A percentile compares a stretch with the other conserved stretches of the same genome.
Evolutionary conservation across 371 early-diverging fungal genomes (phyloP).

Genomic region (Mycotypha africana): DNA sequence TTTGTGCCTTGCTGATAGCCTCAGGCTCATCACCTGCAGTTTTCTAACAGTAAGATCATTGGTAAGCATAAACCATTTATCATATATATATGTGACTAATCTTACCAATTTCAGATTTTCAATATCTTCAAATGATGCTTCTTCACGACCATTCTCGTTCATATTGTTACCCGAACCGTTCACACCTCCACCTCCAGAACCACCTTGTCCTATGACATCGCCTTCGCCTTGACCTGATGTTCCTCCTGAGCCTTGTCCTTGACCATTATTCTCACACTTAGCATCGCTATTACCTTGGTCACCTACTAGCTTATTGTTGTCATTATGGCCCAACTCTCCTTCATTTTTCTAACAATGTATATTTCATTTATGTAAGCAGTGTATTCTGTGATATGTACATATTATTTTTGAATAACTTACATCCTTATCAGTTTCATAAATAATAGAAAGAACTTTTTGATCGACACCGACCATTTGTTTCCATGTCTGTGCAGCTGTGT

Average conservation of each 20-base stretch:
- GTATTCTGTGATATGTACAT: too few relatives aligned
- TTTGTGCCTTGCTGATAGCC: conserved; percentile 54
- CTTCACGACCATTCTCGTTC: conserved; percentile 55
- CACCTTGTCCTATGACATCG: conserved; percentile 24
- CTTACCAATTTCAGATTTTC: conserved; percentile 55
- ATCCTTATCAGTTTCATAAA: conserved; percentile 57
- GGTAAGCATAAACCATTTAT: not conserved
- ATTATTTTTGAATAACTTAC: too few relatives aligned
- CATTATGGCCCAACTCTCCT: conserved; percentile 18
- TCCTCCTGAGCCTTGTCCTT: conserved; percentile 23
- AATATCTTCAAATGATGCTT: conserved; percentile 64
- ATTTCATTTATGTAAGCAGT: too few relatives aligned
- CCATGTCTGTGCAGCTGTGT: conserved; percentile 65
- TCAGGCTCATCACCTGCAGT: conserved; percentile 41
- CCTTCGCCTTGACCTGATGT: conserved; percentile 24
- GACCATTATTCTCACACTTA: conserved; percentile 23
- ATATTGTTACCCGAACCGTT: conserved; percentile 40
- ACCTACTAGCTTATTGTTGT: conserved; percentile 35
- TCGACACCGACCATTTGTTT: conserved; percentile 73
- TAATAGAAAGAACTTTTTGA: conserved; percentile 52
- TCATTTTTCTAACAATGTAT: conserved; percentile 4
- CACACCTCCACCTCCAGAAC: conserved; percentile 28
- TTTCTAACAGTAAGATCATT: conserved; percentile 16
- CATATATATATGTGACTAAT: not conserved
- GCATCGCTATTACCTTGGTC: conserved; percentile 30